A percentile compares a stretch with the other conserved stretches of the same genome.
phyloP scores from a whole-genome alignment of 495 filamentous ascomycete genomes.

The Eremomyces bilateralis region DNA sequence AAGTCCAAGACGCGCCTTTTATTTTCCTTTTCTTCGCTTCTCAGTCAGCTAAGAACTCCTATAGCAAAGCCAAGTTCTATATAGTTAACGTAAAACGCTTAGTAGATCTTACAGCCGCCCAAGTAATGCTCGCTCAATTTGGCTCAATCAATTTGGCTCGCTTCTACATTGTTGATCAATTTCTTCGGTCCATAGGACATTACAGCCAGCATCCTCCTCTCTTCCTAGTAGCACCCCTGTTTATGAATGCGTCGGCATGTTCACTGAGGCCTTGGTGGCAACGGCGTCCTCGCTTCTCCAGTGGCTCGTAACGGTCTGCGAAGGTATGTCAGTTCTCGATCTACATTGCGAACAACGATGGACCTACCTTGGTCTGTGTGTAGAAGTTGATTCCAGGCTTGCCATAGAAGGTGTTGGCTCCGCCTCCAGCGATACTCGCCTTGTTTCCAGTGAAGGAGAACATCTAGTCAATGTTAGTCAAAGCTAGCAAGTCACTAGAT shows the following conservation, averaged over 20 bases:
- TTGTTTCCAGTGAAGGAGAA: conserved; percentile 98
- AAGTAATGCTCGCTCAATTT: too few relatives aligned
- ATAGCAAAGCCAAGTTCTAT: too few relatives aligned
- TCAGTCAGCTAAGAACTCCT: too few relatives aligned
- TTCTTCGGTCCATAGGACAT: too few relatives aligned
- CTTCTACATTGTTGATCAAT: too few relatives aligned
- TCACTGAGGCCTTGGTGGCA: conserved; percentile 55
- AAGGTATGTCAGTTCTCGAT: conserved; percentile 5
- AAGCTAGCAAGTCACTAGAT: neutral
- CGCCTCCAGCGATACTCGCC: conserved; percentile 81
- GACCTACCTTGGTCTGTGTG: conserved; percentile 34
- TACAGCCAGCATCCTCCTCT: too few relatives aligned
- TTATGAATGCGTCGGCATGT: conserved; percentile 70
- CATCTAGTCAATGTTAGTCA: conserved; percentile 28
- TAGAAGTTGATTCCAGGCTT: conserved; percentile 83
- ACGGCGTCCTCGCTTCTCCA: conserved; percentile 77
- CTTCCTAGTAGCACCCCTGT: too few relatives aligned
- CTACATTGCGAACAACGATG: neutral
- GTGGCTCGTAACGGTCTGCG: conserved; percentile 87
- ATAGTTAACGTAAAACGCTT: too few relatives aligned
- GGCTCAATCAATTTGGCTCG: too few relatives aligned
- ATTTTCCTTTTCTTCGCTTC: too few relatives aligned
- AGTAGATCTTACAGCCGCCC: too few relatives aligned
- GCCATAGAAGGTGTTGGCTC: conserved; percentile 89
- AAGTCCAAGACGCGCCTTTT: too few relatives aligned